These are phyloP conservation scores for Terana coerulea DNA, from an alignment of 768 basidiomycete genomes.

Conservation along the genomic window DNA sequence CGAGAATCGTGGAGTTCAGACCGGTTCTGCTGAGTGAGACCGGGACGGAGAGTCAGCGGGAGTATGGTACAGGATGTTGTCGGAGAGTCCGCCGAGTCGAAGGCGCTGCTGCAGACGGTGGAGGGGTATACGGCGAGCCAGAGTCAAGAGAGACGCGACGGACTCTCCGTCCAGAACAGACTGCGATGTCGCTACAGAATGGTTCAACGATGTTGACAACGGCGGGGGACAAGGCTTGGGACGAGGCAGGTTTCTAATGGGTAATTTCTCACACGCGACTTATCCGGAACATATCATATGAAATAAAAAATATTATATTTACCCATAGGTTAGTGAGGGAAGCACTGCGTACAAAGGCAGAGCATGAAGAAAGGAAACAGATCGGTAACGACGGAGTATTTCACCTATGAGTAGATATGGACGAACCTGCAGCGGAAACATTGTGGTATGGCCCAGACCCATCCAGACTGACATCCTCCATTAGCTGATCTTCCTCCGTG, in stretches of 20 bases:
- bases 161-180: slow-evolving; percentile 33
- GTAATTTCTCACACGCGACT: slow-evolving; percentile 14
- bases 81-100: slow-evolving; percentile 55
- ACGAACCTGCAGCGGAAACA: neutral
- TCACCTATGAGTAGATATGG: neutral
- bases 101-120: slow-evolving; percentile 37
- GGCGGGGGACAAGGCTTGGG: neutral
- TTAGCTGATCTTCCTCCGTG: neutral
- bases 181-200: neutral
- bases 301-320: neutral
- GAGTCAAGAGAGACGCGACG: slow-evolving; percentile 44
- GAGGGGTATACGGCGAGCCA: slow-evolving; percentile 42
- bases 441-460: slow-evolving; percentile 9
- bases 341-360: neutral
- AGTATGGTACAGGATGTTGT: slow-evolving; percentile 16
- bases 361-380: too few species aligned
- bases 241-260: neutral
- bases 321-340: neutral
- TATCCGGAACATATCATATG: slow-evolving; percentile 2
- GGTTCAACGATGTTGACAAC: slow-evolving; percentile 10
- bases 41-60: slow-evolving; percentile 7
- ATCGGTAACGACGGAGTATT: too few species aligned
- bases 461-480: neutral
- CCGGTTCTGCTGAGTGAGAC: slow-evolving; percentile 16
- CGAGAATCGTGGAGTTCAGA: slow-evolving; percentile 11